Conservation (phyloP, 2,329 filamentous ascomycete species). For the Amauroascus niger region DNA sequence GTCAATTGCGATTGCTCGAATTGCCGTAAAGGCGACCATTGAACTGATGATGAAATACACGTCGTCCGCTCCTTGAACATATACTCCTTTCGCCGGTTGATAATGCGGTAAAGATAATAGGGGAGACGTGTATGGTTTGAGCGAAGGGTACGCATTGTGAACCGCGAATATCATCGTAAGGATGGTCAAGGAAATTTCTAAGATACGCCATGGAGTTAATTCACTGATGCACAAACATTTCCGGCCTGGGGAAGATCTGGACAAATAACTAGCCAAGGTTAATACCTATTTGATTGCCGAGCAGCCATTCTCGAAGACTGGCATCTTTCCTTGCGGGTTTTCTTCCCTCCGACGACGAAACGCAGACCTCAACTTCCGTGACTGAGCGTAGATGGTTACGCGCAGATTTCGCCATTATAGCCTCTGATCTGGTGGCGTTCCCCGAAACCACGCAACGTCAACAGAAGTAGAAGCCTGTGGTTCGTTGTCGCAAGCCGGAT, state of each 20-base stretch:
- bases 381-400: conserved; percentile 25
- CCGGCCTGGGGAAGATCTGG: neutral
- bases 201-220: neutral
- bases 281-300: conserved; percentile 72
- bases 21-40: conserved; percentile 74
- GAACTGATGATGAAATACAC: conserved; percentile 65
- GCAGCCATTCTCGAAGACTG: conserved; percentile 51
- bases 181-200: conserved; percentile 77
- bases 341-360: conserved; percentile 26
- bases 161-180: conserved; percentile 72
- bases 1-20: conserved; percentile 77
- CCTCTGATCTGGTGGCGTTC: neutral
- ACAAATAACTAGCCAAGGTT: conserved; percentile 20
- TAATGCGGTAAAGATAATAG: conserved; percentile 84
- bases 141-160: conserved; percentile 71
- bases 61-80: conserved; percentile 71
- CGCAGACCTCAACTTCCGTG: conserved; percentile 34
- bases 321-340: conserved; percentile 27
- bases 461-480: neutral
- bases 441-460: conserved; percentile 11
- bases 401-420: conserved; percentile 29
- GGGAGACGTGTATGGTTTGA: conserved; percentile 68
- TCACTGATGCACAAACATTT: neutral
- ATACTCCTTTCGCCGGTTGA: conserved; percentile 57
- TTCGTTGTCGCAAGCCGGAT: neutral